Percentiles rank a stretch among this genome's conserved stretches.
phyloP scores from a whole-genome alignment of 116 monocot genomes.

The Phalaenopsis hybrid region DNA sequence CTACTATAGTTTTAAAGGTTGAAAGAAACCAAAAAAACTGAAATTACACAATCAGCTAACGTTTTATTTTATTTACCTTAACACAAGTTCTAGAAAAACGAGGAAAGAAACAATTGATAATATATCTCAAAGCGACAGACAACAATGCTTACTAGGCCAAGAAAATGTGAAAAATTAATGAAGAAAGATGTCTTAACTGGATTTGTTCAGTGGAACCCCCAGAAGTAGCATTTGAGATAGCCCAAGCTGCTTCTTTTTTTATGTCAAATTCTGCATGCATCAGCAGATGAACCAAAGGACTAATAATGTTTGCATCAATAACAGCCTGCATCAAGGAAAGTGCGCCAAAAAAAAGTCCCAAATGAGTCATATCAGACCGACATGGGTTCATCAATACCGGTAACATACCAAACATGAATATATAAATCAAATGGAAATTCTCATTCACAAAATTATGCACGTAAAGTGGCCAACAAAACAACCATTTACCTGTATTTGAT shows the following conservation, averaged over 20 bases:
- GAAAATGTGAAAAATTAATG: not conserved
- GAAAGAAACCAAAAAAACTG: no score
- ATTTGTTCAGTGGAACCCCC: slow-evolving; percentile 47
- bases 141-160: not conserved
- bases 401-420: not conserved
- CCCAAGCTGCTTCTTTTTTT: no score
- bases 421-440: not conserved
- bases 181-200: slow-evolving; percentile 21
- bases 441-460: not conserved
- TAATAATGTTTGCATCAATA: slow-evolving; percentile 47
- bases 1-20: no score
- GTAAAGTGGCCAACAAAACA: not conserved
- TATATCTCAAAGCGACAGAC: not conserved
- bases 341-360: not conserved
- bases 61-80: no score
- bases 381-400: not conserved
- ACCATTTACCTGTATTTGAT: slow-evolving; percentile 49
- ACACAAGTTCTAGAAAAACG: no score
- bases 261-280: slow-evolving; percentile 42
- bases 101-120: no score
- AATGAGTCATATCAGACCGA: not conserved
- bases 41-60: no score
- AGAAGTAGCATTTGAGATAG: slow-evolving; percentile 48
- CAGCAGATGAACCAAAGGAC: slow-evolving; percentile 32
- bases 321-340: slow-evolving; percentile 33